Conservation (phyloP, 768 basidiomycete genomes). For the Goffeauzyma gilvescens region DNA sequence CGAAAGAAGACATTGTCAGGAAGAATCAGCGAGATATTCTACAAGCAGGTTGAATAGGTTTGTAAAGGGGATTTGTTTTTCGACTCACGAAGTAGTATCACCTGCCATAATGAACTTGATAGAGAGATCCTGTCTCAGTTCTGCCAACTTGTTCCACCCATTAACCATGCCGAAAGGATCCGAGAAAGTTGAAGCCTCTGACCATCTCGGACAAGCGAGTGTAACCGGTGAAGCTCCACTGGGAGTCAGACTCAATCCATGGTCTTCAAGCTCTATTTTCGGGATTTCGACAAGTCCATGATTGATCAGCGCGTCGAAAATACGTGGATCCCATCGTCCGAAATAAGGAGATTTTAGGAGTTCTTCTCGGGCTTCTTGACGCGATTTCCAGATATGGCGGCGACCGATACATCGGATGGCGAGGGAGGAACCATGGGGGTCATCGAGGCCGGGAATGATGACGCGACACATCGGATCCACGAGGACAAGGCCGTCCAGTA, state of each 20-base stretch:
- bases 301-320: conserved; percentile 11
- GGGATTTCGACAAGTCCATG: conserved; percentile 17
- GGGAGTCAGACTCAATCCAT: too few species aligned
- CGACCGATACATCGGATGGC: conserved; percentile 7
- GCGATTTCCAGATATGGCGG: conserved; percentile 3
- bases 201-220: conserved; percentile 20
- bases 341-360: conserved; percentile 17
- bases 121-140: conserved; percentile 12
- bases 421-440: not conserved
- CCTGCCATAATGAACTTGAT: conserved; percentile 22
- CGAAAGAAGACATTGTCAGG: not conserved
- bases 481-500: conserved; percentile 55
- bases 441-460: conserved; percentile 23
- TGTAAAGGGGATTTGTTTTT: too few species aligned
- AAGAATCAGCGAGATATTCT: not conserved
- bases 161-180: conserved; percentile 13
- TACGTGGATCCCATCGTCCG: conserved; percentile 13
- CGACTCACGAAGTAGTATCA: conserved; percentile 10
- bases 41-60: too few species aligned
- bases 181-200: conserved; percentile 16
- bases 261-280: too few species aligned
- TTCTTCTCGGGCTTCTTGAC: not conserved
- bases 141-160: conserved; percentile 17
- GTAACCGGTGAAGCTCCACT: too few species aligned
- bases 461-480: conserved; percentile 52